Base-by-base conservation (phyloP, 768 basidiomycete genomes). In the Lactarius sanguifluus region DNA sequence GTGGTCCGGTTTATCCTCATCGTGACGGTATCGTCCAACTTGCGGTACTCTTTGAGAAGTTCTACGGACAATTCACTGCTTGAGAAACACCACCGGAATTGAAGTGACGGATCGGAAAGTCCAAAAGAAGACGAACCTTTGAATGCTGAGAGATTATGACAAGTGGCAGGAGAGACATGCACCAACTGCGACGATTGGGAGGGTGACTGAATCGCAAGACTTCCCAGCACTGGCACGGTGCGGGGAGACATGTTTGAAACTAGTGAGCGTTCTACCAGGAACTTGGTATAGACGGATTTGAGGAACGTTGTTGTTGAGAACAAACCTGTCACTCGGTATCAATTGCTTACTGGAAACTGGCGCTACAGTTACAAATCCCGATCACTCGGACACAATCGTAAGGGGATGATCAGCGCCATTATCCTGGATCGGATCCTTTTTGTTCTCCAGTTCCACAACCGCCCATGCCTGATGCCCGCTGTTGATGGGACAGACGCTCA, bases 1-100 rank as follows among this genome's bases (percentile, higher is more conserved):
- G 83, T 85, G 45, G 90, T 88, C 59, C 92, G 85, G 75, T 94
- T 94, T 57, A 93, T 76, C 40, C 92, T 82, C 88, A 92, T 91
- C 47, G 82, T 84, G 70, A 94, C 88, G 8, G 85, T 79, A 72
- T 94, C 92, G 76, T 94, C 92, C 16, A 94, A 78, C 71, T 81
- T 85, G 72, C 92, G 83, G 75, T 93, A 94, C 76, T 94, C 91
- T 73, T 81, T 86, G 75, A 94, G 80, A 72, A 94, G 85, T 67
- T 92, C 92, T 94, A 74, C 58, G 57, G 62, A 61, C 65, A 16
- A 30, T 20, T 41, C 61, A 56, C 64, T 28, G 18, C 43, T 64
- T 54, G 61, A 66, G 62, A 68, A 40, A 56, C 52, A 57, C 40
- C 28, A 62, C 45, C 28, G 5, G 30, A 28, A 50, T 32, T 57